A percentile compares a stretch with the other conserved stretches of the same genome.
These are phyloP conservation scores for Medicago arabica DNA, from an alignment of 306 rosid species.

Conservation along the genomic window DNA sequence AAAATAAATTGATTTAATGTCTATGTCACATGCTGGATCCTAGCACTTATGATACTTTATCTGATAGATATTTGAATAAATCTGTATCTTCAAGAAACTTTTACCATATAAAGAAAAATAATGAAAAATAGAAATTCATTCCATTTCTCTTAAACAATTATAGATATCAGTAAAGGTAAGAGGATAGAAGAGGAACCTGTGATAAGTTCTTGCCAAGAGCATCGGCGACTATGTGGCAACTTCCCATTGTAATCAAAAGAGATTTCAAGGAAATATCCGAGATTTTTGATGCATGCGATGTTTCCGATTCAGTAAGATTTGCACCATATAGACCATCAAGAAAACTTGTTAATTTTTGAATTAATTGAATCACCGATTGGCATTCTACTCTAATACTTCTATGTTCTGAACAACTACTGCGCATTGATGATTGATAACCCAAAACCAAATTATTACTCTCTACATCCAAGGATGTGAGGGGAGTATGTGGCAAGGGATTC, in stretches of 20 bases:
- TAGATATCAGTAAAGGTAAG: neutral
- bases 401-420: slow-evolving; percentile 7
- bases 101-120: neutral
- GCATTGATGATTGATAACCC: slow-evolving; percentile 4
- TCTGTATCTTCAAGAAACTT: too few relatives aligned
- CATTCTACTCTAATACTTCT: slow-evolving; percentile 28
- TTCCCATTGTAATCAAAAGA: slow-evolving; percentile 37
- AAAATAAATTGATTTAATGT: too few relatives aligned
- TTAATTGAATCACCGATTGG: neutral
- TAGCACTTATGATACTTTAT: too few relatives aligned
- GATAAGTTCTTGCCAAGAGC: slow-evolving; percentile 19
- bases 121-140: too few relatives aligned
- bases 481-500: neutral
- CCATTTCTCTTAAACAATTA: too few relatives aligned
- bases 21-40: neutral
- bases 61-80: too few relatives aligned
- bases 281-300: neutral
- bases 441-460: neutral
- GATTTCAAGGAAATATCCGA: slow-evolving; percentile 10
- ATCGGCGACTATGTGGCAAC: neutral
- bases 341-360: neutral
- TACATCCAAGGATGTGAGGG: neutral
- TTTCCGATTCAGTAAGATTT: neutral
- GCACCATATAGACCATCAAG: neutral
- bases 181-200: slow-evolving; percentile 34